A percentile compares a stretch with the other conserved stretches of the same genome.
Evolutionary conservation across 345 rosid genomes (phyloP).

Genomic region (Corymbia maculata): DNA sequence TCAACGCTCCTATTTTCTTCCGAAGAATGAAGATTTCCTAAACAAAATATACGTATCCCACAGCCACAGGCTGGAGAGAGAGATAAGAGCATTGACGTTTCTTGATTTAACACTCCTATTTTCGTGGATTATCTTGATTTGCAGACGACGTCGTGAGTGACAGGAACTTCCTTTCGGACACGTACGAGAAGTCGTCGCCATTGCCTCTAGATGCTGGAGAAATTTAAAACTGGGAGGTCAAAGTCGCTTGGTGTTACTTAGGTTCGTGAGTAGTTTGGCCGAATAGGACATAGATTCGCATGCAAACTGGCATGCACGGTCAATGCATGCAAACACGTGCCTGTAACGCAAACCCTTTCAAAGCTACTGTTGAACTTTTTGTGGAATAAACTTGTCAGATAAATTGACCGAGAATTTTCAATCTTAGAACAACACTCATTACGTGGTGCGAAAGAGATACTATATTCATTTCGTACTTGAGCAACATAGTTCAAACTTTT

Average conservation of each 20-base stretch:
- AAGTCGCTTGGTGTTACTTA: background rate
- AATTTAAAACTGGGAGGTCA: background rate
- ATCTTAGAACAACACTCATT: background rate
- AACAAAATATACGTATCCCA: background rate
- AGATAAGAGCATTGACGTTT: background rate
- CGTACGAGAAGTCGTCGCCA: background rate
- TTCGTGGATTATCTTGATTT: background rate
- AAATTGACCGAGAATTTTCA: background rate
- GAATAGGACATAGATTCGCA: background rate
- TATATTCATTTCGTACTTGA: background rate
- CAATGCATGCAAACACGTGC: background rate
- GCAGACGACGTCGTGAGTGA: background rate
- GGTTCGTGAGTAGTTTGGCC: background rate
- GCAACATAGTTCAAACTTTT: background rate
- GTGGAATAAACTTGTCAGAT: background rate
- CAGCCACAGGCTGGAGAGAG: background rate
- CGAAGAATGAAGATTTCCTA: background rate
- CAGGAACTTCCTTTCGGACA: background rate
- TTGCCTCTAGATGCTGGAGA: background rate
- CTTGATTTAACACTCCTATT: background rate
- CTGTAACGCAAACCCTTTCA: background rate
- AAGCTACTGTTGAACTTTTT: background rate
- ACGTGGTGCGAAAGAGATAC: background rate
- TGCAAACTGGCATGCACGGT: background rate
- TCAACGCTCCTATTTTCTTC: background rate